phyloP scores from a whole-genome alignment of 352 stramenopile species.

The Phytophthora chlamydospora region DNA sequence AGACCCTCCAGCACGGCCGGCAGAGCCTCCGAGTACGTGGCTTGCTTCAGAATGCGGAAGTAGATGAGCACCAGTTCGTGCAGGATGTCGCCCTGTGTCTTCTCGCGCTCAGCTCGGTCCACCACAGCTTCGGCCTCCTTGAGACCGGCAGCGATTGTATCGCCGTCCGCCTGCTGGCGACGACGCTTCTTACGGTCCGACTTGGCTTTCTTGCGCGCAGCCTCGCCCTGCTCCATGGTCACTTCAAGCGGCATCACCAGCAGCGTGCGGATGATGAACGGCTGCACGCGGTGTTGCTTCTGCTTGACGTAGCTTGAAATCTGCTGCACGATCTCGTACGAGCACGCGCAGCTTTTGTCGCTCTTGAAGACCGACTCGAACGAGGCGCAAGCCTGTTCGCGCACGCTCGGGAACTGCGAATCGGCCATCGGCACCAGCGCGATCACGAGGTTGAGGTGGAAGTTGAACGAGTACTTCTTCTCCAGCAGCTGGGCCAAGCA shows the following conservation, averaged over 20 bases:
- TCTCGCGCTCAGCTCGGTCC: conserved; percentile 92
- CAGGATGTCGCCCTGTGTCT: conserved; percentile 94
- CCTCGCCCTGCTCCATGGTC: conserved; percentile 86
- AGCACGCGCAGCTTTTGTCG: conserved; percentile 72
- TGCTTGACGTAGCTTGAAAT: conserved; percentile 87
- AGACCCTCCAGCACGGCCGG: conserved; percentile 93
- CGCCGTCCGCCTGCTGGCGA: conserved; percentile 72
- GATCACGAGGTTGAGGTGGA: conserved; percentile 85
- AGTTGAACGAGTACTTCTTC: conserved; percentile 89
- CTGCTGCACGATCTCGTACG: conserved; percentile 83
- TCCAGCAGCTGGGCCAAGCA: conserved; percentile 84
- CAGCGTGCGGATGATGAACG: conserved; percentile 76
- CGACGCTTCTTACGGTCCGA: conserved; percentile 86
- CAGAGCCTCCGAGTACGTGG: conserved; percentile 88
- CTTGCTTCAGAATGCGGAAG: conserved; percentile 96
- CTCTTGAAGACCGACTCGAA: conserved; percentile 77
- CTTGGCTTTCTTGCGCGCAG: conserved; percentile 81
- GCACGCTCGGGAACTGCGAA: conserved; percentile 58
- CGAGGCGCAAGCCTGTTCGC: conserved; percentile 59
- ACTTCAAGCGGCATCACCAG: conserved; percentile 83
- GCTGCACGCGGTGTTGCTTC: conserved; percentile 83
- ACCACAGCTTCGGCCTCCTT: conserved; percentile 95
- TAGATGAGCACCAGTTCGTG: conserved; percentile 96
- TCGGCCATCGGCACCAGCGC: conserved; percentile 84
- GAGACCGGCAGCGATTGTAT: conserved; percentile 91